phyloP scores from a whole-genome alignment of 2,329 filamentous ascomycete genomes.

The Rhexocercosporidium sp. region DNA sequence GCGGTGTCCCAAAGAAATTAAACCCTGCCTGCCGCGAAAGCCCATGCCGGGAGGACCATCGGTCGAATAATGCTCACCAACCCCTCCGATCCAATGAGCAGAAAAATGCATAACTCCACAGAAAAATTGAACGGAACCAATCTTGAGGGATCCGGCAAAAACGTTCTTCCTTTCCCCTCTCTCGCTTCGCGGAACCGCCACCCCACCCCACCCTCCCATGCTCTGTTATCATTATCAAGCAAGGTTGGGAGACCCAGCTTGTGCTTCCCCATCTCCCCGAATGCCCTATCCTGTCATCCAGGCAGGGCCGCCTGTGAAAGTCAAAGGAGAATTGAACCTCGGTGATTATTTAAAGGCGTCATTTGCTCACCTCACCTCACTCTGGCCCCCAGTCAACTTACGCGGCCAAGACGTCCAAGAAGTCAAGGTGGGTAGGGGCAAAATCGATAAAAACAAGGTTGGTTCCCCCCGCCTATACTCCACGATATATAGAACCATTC shows the following conservation, averaged over 20 bases:
- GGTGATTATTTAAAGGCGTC: conserved; percentile 7
- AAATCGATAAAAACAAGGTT: conserved; percentile 15
- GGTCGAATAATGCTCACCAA: neutral
- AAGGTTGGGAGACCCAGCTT: neutral
- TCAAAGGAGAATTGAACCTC: neutral
- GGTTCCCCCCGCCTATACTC: conserved; percentile 17
- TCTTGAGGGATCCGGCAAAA: conserved; percentile 1
- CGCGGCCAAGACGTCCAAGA: too few species aligned
- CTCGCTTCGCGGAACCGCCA: neutral
- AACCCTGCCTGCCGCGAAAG: neutral
- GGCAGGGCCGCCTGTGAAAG: neutral
- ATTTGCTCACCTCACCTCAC: neutral
- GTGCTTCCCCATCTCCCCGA: neutral
- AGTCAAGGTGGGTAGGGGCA: neutral
- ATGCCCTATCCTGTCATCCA: neutral
- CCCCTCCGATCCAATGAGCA: neutral
- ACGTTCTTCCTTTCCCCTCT: conserved; percentile 9
- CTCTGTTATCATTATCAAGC: neutral
- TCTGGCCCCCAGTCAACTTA: neutral
- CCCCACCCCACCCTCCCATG: too few species aligned
- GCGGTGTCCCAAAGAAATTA: conserved; percentile 26
- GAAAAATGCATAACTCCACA: neutral
- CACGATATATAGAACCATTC: conserved; percentile 15
- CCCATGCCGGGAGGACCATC: neutral
- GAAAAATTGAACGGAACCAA: neutral